A percentile compares a stretch with the other conserved stretches of the same genome.
Evolutionary conservation across 2,329 filamentous ascomycete species (phyloP).

Genomic region (Phyllosticta citrichinensis): DNA sequence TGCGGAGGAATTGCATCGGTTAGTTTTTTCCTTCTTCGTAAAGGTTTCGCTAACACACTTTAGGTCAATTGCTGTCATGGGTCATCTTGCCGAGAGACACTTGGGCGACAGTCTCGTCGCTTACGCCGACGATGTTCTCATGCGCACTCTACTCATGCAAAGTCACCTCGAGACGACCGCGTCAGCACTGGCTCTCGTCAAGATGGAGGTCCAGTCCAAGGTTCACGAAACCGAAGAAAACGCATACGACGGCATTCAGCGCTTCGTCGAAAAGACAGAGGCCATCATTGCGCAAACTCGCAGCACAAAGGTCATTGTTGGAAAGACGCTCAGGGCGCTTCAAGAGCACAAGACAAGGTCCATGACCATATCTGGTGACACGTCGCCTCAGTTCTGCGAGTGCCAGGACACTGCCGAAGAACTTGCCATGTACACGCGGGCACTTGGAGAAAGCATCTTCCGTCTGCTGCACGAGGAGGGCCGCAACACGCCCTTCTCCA

Average conservation of each 20-base stretch:
- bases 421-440: slow-evolving; percentile 55
- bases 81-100: slow-evolving; percentile 75
- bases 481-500: slow-evolving; percentile 30
- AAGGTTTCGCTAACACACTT: slow-evolving; percentile 13
- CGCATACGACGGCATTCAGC: slow-evolving; percentile 46
- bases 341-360: slow-evolving; percentile 69
- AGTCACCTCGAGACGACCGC: slow-evolving; percentile 73
- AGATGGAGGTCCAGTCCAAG: slow-evolving; percentile 56
- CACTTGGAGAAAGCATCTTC: slow-evolving; percentile 58
- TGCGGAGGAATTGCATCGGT: slow-evolving; percentile 62
- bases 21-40: slow-evolving; percentile 5
- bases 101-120: slow-evolving; percentile 59
- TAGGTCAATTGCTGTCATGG: slow-evolving; percentile 68
- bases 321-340: slow-evolving; percentile 66
- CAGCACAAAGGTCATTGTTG: slow-evolving; percentile 72
- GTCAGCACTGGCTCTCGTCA: slow-evolving; percentile 53
- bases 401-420: slow-evolving; percentile 56
- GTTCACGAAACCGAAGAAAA: slow-evolving; percentile 54
- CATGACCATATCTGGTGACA: slow-evolving; percentile 60
- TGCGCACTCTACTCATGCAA: slow-evolving; percentile 66
- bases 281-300: slow-evolving; percentile 63
- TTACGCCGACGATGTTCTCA: slow-evolving; percentile 70
- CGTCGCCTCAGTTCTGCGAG: slow-evolving; percentile 57
- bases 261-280: slow-evolving; percentile 63
- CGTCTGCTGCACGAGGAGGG: slow-evolving; percentile 61